Base-by-base conservation (phyloP, 768 basidiomycete species). In the Termitomyces sp. region DNA sequence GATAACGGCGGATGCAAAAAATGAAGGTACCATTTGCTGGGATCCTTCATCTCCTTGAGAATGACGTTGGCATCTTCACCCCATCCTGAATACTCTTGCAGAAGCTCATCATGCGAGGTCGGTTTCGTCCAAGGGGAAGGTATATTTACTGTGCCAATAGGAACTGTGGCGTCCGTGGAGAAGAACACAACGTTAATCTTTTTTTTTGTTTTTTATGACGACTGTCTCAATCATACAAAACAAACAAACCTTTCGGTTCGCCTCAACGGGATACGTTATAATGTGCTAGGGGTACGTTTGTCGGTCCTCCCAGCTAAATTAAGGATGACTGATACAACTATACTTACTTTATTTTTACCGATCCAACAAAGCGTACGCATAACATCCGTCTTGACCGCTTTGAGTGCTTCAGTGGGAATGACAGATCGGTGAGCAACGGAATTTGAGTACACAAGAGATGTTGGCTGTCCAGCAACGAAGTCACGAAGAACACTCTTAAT, bases 1-100 rank as follows among this genome's bases (percentile, higher is more conserved):
- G 71, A 54, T 20, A 85, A 70, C 6, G 77, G 78, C 1, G 80
- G 82, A 51, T 76, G 64, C 22, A 84, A 57, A 7, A 74, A 70
- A 54, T 84, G 83, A 44, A 86, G 77, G 33, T 68, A 73, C 84
- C 83, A 85, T 68, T 77, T 81, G 53, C 72, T 81, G 2, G 79
- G 75, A 16, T 72, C 71, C 52, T 75, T 70, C 50, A 82, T 69
- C 59, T 79, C 75, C 16, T 73, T 65, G 0, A 84, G 65, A 16
- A 84, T 69, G 6, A 63, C 67, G 49, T 62, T 67, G 6, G 72
- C 77, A 58, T 84, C 81, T 8, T 66, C 65, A 5, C 82, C 83
- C 74, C 79, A 82, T 30, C 73, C 82, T 18, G 65, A 63, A 62
- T 70, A 84, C 30, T 68, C 66, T 8, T 73, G 69, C 16, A 79